These are phyloP conservation scores for Ormosia semicastrata DNA, from an alignment of 306 rosid species.

Conservation along the genomic window DNA sequence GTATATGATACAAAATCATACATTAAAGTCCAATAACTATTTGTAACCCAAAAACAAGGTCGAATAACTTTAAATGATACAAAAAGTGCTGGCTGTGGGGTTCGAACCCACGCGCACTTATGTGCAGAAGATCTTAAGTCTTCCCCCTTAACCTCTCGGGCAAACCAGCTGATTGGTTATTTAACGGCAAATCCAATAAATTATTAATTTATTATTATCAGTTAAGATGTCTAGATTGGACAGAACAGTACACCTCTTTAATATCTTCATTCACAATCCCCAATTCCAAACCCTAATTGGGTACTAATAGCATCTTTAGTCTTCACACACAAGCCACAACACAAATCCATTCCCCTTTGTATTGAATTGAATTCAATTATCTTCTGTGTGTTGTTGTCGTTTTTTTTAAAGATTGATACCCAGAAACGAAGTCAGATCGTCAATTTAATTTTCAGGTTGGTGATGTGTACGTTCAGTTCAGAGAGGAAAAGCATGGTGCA, in stretches of 20 bases:
- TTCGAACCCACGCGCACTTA: slow-evolving; percentile 78
- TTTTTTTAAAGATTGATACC: neutral
- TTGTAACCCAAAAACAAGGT: too few species aligned
- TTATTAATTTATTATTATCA: too few species aligned
- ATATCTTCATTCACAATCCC: neutral
- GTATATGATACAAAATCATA: too few species aligned
- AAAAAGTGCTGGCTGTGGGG: slow-evolving; percentile 62
- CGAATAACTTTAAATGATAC: too few species aligned
- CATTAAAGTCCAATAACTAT: too few species aligned
- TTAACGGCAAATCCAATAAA: rapidly evolving
- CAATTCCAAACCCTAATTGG: slow-evolving; percentile 6
- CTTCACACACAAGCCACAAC: too few species aligned
- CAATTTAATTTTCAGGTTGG: slow-evolving; percentile 50
- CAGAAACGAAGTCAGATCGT: too few species aligned
- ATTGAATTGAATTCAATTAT: neutral
- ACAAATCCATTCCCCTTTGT: neutral
- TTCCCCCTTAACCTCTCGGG: slow-evolving; percentile 80
- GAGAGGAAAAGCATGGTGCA: slow-evolving; percentile 70
- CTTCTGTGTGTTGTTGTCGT: neutral
- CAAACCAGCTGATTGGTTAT: slow-evolving; percentile 43
- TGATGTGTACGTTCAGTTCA: slow-evolving; percentile 71
- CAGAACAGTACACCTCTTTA: neutral
- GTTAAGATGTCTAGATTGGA: neutral
- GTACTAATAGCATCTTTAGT: too few species aligned
- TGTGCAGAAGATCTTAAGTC: slow-evolving; percentile 75